These are phyloP conservation scores for Cytospora piceae DNA, from an alignment of 2,329 filamentous ascomycete species.

Conservation along the genomic window DNA sequence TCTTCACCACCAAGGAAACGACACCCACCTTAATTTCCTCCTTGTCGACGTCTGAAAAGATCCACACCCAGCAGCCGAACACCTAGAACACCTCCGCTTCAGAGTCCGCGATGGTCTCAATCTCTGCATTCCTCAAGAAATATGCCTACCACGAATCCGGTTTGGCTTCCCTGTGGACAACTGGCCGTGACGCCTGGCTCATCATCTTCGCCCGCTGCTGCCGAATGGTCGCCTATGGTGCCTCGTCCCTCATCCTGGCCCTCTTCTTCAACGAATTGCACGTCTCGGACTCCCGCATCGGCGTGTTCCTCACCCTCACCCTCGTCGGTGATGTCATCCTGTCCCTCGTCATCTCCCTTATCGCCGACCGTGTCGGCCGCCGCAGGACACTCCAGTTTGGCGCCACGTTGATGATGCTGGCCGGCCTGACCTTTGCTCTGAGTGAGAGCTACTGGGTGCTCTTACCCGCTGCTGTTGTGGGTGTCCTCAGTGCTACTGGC, in stretches of 20 bases:
- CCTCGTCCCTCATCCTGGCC: constrained; percentile 62
- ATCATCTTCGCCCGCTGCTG: constrained; percentile 56
- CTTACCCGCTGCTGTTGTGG: constrained; percentile 60
- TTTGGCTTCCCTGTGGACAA: constrained; percentile 48
- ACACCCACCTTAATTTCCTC: no score
- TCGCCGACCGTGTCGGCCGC: constrained; percentile 62
- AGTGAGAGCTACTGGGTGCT: constrained; percentile 64
- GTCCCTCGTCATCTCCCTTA: constrained; percentile 58
- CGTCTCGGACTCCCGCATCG: constrained; percentile 62
- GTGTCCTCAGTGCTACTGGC: constrained; percentile 65
- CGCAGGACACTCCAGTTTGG: constrained; percentile 57
- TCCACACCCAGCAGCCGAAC: background rate
- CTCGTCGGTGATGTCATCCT: constrained; percentile 64
- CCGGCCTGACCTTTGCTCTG: constrained; percentile 57
- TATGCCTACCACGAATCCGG: constrained; percentile 51
- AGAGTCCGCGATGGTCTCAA: constrained; percentile 18
- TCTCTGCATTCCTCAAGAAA: constrained; percentile 25
- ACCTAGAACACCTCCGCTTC: background rate
- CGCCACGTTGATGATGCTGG: constrained; percentile 58
- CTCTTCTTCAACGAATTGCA: constrained; percentile 61
- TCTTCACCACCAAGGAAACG: background rate
- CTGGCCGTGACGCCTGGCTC: constrained; percentile 55
- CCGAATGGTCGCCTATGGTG: constrained; percentile 68
- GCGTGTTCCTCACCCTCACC: constrained; percentile 68
- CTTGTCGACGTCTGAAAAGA: no score